Percentiles rank a stretch among this genome's conserved stretches.
These are phyloP conservation scores for Boletus sensibilis DNA, from an alignment of 768 basidiomycete species.

Conservation along the genomic window DNA sequence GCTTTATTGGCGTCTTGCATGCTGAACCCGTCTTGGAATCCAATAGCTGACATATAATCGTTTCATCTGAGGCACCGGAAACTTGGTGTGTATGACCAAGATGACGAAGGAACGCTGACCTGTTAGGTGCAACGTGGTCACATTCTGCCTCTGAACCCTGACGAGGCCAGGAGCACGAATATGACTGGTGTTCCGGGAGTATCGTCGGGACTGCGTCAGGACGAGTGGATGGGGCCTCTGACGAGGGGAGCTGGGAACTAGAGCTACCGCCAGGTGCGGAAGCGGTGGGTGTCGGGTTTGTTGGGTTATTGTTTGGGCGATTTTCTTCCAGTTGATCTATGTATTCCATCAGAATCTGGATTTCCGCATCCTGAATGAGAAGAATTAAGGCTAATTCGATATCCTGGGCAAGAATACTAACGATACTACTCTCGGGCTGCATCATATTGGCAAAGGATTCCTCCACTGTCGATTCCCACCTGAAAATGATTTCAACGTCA, in stretches of 20 bases:
- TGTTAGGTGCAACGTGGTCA: not conserved
- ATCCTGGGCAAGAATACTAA: not conserved
- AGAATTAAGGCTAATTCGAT: not conserved
- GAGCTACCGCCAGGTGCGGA: not conserved
- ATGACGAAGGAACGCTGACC: conserved; percentile 17
- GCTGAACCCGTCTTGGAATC: not conserved
- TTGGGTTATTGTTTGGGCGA: not conserved
- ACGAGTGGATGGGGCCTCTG: not conserved
- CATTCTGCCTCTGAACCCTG: not conserved
- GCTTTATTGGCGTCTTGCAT: conserved; percentile 2
- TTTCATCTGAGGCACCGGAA: not conserved
- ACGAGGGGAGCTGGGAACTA: not conserved
- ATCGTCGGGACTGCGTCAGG: not conserved
- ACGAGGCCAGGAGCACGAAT: conserved; percentile 16
- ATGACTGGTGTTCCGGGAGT: not conserved
- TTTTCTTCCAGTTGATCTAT: not conserved
- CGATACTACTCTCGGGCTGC: not conserved
- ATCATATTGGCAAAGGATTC: not conserved
- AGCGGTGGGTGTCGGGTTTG: not conserved
- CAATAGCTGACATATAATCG: conserved; percentile 11
- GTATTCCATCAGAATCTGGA: not conserved
- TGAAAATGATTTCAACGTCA: not conserved
- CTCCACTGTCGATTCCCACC: not conserved
- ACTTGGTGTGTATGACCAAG: conserved; percentile 12
- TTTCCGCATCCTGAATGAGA: not conserved